These are phyloP conservation scores for Trifolium repens DNA, from an alignment of 306 rosid species.

Conservation along the genomic window DNA sequence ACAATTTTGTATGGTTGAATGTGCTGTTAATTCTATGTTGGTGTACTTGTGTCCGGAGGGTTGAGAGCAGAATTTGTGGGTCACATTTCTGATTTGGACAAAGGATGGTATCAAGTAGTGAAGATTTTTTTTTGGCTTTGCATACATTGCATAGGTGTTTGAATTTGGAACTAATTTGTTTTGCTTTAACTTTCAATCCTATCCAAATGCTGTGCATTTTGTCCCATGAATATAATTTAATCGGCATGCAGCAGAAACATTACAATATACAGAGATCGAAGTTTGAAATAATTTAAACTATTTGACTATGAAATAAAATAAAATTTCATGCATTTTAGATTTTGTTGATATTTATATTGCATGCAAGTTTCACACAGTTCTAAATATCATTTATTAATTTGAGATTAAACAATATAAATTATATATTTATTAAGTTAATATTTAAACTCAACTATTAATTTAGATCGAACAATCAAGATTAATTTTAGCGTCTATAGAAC, in stretches of 20 bases:
- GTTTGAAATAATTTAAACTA: no score
- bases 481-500: no score
- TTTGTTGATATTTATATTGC: slow-evolving; percentile 27
- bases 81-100: slow-evolving; percentile 29
- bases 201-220: slow-evolving; percentile 27
- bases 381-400: no score
- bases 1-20: slow-evolving; percentile 28
- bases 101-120: slow-evolving; percentile 41
- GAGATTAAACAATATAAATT: no score
- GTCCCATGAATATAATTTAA: no score
- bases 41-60: slow-evolving; percentile 31
- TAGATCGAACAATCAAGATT: no score
- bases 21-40: slow-evolving; percentile 44
- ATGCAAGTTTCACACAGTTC: no score
- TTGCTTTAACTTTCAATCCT: not conserved
- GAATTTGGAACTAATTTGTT: not conserved
- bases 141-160: not conserved
- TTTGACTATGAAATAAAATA: no score
- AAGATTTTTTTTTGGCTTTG: slow-evolving; percentile 7
- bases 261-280: no score
- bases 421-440: no score
- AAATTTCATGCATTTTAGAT: not conserved
- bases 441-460: no score
- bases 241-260: no score
- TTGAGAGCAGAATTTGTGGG: slow-evolving; percentile 39